Conservation (phyloP, 2,329 filamentous ascomycete species). For the Aureobasidium leucospermi region DNA sequence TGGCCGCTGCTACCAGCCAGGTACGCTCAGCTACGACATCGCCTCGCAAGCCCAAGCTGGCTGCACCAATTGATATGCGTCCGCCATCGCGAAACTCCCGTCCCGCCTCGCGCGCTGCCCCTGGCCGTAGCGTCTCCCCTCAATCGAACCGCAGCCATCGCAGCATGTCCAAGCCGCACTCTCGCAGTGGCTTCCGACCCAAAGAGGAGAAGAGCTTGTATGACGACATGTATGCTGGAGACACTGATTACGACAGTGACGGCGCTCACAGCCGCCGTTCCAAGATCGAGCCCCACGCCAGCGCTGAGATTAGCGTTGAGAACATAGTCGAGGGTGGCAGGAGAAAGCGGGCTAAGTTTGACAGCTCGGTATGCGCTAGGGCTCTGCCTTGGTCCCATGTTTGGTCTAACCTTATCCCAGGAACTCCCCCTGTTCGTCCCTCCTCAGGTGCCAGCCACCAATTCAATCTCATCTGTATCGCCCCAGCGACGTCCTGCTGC, state of each 20-base stretch:
- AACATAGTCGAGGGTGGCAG: constrained; percentile 97
- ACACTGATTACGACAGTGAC: constrained; percentile 82
- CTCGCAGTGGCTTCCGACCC: constrained; percentile 36
- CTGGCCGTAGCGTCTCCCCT: constrained; percentile 73
- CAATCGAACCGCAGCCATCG: constrained; percentile 61
- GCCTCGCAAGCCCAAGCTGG: constrained; percentile 51
- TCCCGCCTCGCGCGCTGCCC: constrained; percentile 62
- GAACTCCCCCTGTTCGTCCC: constrained; percentile 93
- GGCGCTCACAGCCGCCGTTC: constrained; percentile 68
- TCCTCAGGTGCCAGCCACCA: constrained; percentile 83
- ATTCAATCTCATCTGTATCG: constrained; percentile 96
- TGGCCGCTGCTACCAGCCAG: constrained; percentile 34
- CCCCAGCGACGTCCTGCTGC: constrained; percentile 70
- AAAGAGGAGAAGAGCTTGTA: constrained; percentile 44
- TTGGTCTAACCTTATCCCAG: constrained; percentile 41
- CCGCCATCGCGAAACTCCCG: constrained; percentile 56
- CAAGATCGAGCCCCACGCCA: constrained; percentile 78
- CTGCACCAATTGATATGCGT: constrained; percentile 58
- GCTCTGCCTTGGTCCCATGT: constrained; percentile 16
- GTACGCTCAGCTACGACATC: constrained; percentile 25
- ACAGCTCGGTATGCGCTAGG: constrained; percentile 78
- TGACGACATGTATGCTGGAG: constrained; percentile 45
- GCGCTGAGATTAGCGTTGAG: constrained; percentile 93
- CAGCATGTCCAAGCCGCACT: constrained; percentile 61
- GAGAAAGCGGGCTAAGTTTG: constrained; percentile 87